A percentile compares a stretch with the other conserved stretches of the same genome.
These are phyloP conservation scores for Dionaea muscipula DNA, from an alignment of 179 eudicot genomes.

Conservation along the genomic window DNA sequence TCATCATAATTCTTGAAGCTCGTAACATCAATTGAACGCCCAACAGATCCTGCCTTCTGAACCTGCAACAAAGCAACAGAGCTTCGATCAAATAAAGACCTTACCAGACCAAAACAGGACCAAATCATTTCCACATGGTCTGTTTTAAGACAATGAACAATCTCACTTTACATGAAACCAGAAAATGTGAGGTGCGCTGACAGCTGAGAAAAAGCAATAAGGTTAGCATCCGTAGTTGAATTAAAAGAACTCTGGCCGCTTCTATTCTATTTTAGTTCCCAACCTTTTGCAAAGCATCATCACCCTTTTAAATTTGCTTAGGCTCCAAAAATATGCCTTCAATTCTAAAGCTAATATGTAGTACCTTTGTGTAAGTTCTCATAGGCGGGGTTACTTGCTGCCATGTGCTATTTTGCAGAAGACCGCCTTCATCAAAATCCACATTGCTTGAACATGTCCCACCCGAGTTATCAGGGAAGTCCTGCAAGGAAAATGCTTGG, in stretches of 20 bases:
- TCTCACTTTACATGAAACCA: no score
- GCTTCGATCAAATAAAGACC: neutral
- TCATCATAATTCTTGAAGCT: conserved; percentile 70
- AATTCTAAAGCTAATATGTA: neutral
- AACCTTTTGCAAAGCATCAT: neutral
- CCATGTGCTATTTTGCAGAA: conserved; percentile 60
- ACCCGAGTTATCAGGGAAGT: conserved; percentile 69
- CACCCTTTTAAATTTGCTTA: neutral
- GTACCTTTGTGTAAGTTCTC: conserved; percentile 76
- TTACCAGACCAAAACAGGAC: no score
- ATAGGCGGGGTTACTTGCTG: conserved; percentile 67
- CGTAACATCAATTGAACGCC: conserved; percentile 91
- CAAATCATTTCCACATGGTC: no score
- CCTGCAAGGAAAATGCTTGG: conserved; percentile 60
- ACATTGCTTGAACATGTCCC: conserved; percentile 81
- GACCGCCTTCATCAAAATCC: conserved; percentile 56
- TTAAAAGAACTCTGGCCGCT: no score
- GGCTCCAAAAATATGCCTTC: neutral
- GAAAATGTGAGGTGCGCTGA: no score
- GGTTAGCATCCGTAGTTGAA: no score
- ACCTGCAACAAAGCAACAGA: conserved; percentile 30
- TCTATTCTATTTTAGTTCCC: no score
- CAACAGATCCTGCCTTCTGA: conserved; percentile 93
- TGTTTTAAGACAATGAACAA: no score
- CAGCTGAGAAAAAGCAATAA: no score